Percentiles rank a stretch among this genome's conserved stretches.
Evolutionary conservation across 345 rosid genomes (phyloP).

Genomic region (Citropsis articulata): DNA sequence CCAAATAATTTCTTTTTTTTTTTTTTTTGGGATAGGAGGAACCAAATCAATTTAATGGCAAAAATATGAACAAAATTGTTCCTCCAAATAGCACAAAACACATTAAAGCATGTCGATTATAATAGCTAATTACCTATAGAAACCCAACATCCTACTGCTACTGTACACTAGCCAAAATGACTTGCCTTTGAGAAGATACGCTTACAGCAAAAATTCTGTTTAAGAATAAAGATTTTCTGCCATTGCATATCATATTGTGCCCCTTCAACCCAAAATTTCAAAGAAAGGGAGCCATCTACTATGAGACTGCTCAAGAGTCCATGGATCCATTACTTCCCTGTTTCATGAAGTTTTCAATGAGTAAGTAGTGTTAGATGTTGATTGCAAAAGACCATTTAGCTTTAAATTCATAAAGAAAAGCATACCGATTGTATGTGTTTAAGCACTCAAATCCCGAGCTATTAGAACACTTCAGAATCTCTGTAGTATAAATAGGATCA

Average conservation of each 20-base stretch:
- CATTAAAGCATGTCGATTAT: neutral
- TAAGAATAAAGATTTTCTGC: neutral
- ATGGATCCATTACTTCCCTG: conserved; percentile 18
- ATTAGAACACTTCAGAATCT: neutral
- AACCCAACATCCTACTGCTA: conserved; percentile 5
- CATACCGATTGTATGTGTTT: conserved; percentile 21
- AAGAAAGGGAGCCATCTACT: neutral
- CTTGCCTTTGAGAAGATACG: conserved; percentile 17
- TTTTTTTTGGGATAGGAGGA: neutral
- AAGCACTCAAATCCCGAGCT: conserved; percentile 13
- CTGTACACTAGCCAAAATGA: conserved; percentile 29
- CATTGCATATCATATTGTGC: neutral
- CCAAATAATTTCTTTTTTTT: no score
- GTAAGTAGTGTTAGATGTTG: neutral
- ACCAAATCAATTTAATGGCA: neutral
- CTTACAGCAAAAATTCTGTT: neutral
- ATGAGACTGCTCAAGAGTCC: conserved; percentile 6
- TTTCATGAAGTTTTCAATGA: neutral
- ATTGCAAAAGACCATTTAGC: neutral
- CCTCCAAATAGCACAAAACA: neutral
- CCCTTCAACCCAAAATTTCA: neutral
- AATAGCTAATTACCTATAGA: neutral
- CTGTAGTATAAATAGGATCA: conserved; percentile 9
- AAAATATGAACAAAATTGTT: conserved; percentile 8
- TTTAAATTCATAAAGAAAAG: neutral